Percentiles rank a stretch among this genome's conserved stretches.
Evolutionary conservation across 2,329 filamentous ascomycete species (phyloP).

Genomic region (Purpureocillium takamizusanense): DNA sequence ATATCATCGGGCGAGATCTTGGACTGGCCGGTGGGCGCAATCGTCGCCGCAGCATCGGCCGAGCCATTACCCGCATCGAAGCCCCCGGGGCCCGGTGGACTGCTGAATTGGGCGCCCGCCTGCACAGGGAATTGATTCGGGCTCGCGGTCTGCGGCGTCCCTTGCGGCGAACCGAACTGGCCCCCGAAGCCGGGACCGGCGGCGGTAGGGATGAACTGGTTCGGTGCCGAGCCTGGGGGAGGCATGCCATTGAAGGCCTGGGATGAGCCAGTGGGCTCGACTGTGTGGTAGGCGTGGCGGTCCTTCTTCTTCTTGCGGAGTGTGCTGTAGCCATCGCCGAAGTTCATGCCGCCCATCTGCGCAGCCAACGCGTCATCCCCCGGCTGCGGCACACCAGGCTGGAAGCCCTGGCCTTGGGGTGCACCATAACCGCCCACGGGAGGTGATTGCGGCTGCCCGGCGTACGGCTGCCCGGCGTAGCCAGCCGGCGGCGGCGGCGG

Average conservation of each 20-base stretch:
- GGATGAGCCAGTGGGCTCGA: conserved; percentile 63
- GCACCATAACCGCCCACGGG: conserved; percentile 17
- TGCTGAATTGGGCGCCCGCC: conserved; percentile 34
- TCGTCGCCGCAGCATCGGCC: conserved; percentile 20
- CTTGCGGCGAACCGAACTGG: conserved; percentile 36
- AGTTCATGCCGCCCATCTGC: conserved; percentile 70
- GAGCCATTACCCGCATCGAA: conserved; percentile 12
- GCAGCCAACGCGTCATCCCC: conserved; percentile 47
- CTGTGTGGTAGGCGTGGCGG: conserved; percentile 81
- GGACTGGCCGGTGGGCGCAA: conserved; percentile 21
- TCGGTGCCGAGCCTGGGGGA: conserved; percentile 40
- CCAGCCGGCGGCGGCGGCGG: conserved; percentile 35
- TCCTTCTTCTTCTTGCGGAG: conserved; percentile 82
- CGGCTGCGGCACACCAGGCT: conserved; percentile 18
- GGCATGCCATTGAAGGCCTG: conserved; percentile 63
- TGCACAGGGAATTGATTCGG: conserved; percentile 54
- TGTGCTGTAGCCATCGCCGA: conserved; percentile 44
- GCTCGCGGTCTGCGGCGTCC: conserved; percentile 28
- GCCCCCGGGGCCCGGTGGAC: conserved; percentile 15
- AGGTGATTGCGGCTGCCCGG: conserved; percentile 2
- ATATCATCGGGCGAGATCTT: conserved; percentile 86
- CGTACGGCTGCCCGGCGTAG: conserved; percentile 14
- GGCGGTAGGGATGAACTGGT: conserved; percentile 27
- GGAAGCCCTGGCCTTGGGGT: conserved; percentile 19
- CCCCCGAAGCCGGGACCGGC: conserved; percentile 24